These are phyloP conservation scores for Vigna mungo DNA, from an alignment of 306 rosid species.

Conservation along the genomic window DNA sequence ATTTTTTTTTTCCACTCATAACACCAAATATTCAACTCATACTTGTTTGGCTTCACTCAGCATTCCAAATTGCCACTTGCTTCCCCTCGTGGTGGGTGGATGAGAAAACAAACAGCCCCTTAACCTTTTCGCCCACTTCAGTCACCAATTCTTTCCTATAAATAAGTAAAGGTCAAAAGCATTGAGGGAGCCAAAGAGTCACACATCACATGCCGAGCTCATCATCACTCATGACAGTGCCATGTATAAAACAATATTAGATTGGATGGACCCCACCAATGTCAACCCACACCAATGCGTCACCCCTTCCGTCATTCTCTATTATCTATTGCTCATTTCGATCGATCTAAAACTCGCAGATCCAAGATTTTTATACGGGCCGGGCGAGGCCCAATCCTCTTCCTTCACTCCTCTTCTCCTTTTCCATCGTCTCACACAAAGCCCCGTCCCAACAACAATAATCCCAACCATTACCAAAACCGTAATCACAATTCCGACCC, in stretches of 20 bases:
- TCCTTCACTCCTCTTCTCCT: slow-evolving; percentile 41
- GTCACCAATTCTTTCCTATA: not conserved
- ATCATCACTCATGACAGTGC: not conserved
- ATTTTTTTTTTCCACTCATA: too few relatives aligned
- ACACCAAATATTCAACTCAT: too few relatives aligned
- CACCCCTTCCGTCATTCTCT: slow-evolving; percentile 71
- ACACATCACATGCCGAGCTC: too few relatives aligned
- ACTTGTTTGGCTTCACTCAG: not conserved
- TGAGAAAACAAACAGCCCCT: not conserved
- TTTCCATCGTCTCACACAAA: slow-evolving; percentile 47
- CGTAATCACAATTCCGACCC: slow-evolving; percentile 41
- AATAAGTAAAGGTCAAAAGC: not conserved
- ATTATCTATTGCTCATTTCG: slow-evolving; percentile 53
- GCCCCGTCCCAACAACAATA: slow-evolving; percentile 39
- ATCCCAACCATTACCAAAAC: slow-evolving; percentile 41
- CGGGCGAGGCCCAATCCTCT: slow-evolving; percentile 63
- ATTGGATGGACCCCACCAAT: not conserved
- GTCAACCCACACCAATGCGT: slow-evolving; percentile 43
- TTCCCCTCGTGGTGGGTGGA: not conserved
- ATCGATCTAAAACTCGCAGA: slow-evolving; percentile 75
- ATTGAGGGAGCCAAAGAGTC: not conserved
- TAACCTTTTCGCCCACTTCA: not conserved
- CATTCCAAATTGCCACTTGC: not conserved
- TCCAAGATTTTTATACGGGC: slow-evolving; percentile 86
- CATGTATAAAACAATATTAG: not conserved